Evolutionary conservation across 768 basidiomycete genomes (phyloP), one percentile per base, ranked within the genome.

Genomic region (Xerocomellus dryophilus): DNA sequence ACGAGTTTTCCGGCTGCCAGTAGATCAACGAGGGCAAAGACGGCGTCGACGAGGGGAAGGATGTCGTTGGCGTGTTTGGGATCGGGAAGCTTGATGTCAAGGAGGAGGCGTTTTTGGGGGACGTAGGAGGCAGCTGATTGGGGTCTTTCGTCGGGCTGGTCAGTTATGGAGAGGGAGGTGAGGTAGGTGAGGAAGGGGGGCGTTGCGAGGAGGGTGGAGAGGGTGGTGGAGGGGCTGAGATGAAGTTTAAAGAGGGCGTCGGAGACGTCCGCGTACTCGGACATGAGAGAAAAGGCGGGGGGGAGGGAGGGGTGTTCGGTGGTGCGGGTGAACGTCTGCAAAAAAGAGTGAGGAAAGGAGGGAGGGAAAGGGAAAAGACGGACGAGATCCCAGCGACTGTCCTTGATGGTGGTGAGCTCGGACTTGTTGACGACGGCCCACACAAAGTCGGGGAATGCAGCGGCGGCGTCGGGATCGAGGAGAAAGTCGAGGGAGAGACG

Each of bases 141-240:
- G 1, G 94, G 94, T 50, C 88, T 84, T 21, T 78, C 76, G 48
- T 84, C 76, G 8, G 93, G 90, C 64, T 93, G 90, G 74, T 97
- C 94, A 23, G 93, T 92, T 50, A 92, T 88, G 43, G 92, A 84
- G 60, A 96, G 80, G 35, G 88, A 93, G 61, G 89, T 88, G 78
- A 97, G 91, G 74, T 90, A 86, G 36, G 83, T 80, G 43, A 81
- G 77, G 43, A 85, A 76, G 46, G 79, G 79, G 27, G 88, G 81
- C 59, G 88, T 78, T 47, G 80, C 75, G 49, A 96, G 75, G n/a
- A 80, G 70, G 25, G 80, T 73, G 48, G 78, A 58, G 27, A 96
- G 71, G 57, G 74, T 80, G 32, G 75, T 73, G 67, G 73, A 72
- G 53, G 77, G 72, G 29, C 57, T 49, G 45, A 63, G 59, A 17